Conservation (phyloP, 108 stramenopile species). For the Pelagomonas calceolata region DNA sequence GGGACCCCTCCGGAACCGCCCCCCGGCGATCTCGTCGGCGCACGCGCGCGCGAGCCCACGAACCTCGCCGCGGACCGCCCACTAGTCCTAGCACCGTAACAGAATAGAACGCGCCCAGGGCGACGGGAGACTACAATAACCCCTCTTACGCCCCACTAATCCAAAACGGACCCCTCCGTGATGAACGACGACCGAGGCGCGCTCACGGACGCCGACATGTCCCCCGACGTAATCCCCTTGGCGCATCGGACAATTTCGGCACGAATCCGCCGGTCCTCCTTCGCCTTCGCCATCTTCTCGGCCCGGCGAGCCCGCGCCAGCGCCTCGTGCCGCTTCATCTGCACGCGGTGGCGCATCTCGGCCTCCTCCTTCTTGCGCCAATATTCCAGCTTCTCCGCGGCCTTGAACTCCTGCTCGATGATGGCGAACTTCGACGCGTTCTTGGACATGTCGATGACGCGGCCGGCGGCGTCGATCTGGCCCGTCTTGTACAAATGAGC, state of each 20-base stretch:
- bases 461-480: constrained; percentile 46
- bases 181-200: background rate
- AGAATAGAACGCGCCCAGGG: no score
- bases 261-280: constrained; percentile 11
- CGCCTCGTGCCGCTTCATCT: constrained; percentile 19
- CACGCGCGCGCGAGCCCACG: no score
- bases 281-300: constrained; percentile 13
- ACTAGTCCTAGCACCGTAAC: no score
- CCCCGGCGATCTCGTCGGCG: no score
- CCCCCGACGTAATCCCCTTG: background rate
- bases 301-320: constrained; percentile 11
- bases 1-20: no score
- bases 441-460: constrained; percentile 43
- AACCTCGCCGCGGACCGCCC: no score
- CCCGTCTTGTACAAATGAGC: constrained; percentile 42
- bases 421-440: constrained; percentile 38
- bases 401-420: constrained; percentile 52
- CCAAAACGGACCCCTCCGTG: background rate
- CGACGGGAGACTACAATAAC: no score
- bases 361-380: constrained; percentile 38
- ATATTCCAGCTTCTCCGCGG: constrained; percentile 37
- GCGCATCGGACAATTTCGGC: background rate
- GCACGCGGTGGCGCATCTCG: constrained; percentile 23
- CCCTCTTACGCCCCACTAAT: no score
- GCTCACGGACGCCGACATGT: no score